These are phyloP conservation scores for Claviceps africana DNA, from an alignment of 2,329 filamentous ascomycete genomes.

Conservation along the genomic window DNA sequence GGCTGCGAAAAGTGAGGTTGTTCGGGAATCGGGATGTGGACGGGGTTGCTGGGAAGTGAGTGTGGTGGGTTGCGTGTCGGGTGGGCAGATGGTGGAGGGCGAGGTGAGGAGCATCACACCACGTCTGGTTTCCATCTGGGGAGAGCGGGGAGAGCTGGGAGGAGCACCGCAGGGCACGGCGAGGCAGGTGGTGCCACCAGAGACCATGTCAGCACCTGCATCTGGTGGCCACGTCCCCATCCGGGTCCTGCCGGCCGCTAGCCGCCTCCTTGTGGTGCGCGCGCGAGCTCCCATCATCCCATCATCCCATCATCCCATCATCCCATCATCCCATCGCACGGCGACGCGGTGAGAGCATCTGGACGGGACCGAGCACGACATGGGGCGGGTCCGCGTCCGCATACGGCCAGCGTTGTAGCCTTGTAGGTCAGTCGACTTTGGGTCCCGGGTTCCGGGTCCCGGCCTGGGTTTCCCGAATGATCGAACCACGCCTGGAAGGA, in stretches of 20 bases:
- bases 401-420: not conserved
- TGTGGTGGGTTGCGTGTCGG: not conserved
- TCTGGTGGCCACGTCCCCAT: not conserved
- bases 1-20: not conserved
- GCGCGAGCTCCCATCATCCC: too few relatives aligned
- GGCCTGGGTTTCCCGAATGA: slow-evolving; percentile 1
- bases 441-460: not conserved
- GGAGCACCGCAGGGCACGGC: too few relatives aligned
- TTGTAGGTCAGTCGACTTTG: not conserved
- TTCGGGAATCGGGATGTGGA: not conserved
- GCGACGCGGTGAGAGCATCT: too few relatives aligned
- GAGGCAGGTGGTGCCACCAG: not conserved
- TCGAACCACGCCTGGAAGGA: not conserved
- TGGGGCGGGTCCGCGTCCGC: too few relatives aligned
- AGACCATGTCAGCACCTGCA: not conserved
- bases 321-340: too few relatives aligned
- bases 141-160: too few relatives aligned
- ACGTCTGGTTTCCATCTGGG: too few relatives aligned
- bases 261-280: not conserved
- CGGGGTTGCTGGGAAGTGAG: not conserved
- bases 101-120: slow-evolving; percentile 3
- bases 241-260: slow-evolving; percentile 1
- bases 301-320: too few relatives aligned
- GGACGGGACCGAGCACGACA: not conserved
- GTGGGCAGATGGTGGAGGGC: slow-evolving; percentile 3